Conservation (phyloP, 192 early-diverging fungal genomes). For the Coemansia sp. region DNA sequence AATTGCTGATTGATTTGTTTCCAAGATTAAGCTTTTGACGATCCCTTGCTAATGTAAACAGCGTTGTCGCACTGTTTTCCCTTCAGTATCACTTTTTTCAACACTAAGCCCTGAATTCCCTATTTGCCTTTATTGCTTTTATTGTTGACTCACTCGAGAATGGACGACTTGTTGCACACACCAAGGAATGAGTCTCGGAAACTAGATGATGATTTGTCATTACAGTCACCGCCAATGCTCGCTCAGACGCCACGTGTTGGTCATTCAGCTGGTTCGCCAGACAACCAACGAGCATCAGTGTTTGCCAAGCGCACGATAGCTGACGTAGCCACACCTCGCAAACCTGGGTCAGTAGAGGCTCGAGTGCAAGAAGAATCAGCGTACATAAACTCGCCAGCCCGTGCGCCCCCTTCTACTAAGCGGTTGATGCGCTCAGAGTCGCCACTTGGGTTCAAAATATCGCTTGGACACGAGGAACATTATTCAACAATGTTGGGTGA, state of each 20-base stretch:
- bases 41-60: background rate
- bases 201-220: slow-evolving; percentile 23
- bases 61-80: background rate
- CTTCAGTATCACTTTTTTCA: background rate
- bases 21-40: background rate
- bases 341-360: slow-evolving; percentile 30
- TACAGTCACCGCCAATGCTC: slow-evolving; percentile 33
- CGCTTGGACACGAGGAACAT: background rate
- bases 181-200: background rate
- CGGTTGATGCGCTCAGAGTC: slow-evolving; percentile 36
- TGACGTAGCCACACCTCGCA: slow-evolving; percentile 43
- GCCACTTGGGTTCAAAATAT: slow-evolving; percentile 15
- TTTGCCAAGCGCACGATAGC: slow-evolving; percentile 40
- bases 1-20: too few species aligned
- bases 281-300: background rate
- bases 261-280: background rate
- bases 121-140: background rate
- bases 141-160: background rate
- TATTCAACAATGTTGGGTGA: background rate
- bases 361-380: slow-evolving; percentile 19
- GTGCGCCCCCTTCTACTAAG: slow-evolving; percentile 43
- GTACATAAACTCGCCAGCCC: slow-evolving; percentile 39
- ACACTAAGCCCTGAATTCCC: background rate
- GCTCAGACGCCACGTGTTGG: slow-evolving; percentile 16
- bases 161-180: background rate